These are phyloP conservation scores for Gnaphalium uliginosum DNA, from an alignment of 129 eudicot genomes.

Conservation along the genomic window DNA sequence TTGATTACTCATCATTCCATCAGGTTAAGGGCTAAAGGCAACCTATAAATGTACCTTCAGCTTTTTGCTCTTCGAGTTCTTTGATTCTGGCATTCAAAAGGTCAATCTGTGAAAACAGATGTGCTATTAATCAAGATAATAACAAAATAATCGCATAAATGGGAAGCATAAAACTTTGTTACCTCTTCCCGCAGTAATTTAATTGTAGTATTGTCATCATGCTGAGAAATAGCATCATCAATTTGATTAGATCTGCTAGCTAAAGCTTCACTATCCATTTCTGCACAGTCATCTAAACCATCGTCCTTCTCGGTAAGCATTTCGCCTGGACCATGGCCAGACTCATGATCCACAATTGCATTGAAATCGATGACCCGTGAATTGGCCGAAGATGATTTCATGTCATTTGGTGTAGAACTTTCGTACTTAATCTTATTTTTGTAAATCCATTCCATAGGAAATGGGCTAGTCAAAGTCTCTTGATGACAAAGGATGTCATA, in stretches of 20 bases:
- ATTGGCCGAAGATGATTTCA: conserved; percentile 34
- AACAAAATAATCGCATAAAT: conserved; percentile 1
- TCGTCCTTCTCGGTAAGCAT: conserved; percentile 23
- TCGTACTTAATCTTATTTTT: conserved; percentile 42
- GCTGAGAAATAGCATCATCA: conserved; percentile 31
- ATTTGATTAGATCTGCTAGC: conserved; percentile 23
- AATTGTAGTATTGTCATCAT: conserved; percentile 43
- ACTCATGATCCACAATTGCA: conserved; percentile 28
- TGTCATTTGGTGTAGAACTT: conserved; percentile 26
- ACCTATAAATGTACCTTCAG: conserved; percentile 43
- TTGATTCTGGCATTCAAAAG: conserved; percentile 56
- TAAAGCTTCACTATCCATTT: conserved; percentile 32
- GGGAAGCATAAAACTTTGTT: not conserved
- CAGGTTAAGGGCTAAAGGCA: conserved; percentile 3
- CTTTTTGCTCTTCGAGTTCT: conserved; percentile 56
- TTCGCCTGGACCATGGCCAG: conserved; percentile 23
- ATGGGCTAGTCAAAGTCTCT: conserved; percentile 73
- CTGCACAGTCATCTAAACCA: conserved; percentile 24
- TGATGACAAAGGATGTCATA: conserved; percentile 98
- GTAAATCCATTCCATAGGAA: conserved; percentile 83
- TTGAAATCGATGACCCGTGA: conserved; percentile 18
- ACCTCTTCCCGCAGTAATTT: conserved; percentile 70
- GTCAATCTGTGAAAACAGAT: conserved; percentile 44
- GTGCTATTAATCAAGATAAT: not conserved
- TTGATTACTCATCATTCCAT: not conserved